These are phyloP conservation scores for Apiospora marii DNA, from an alignment of 2,329 filamentous ascomycete genomes.

Conservation along the genomic window DNA sequence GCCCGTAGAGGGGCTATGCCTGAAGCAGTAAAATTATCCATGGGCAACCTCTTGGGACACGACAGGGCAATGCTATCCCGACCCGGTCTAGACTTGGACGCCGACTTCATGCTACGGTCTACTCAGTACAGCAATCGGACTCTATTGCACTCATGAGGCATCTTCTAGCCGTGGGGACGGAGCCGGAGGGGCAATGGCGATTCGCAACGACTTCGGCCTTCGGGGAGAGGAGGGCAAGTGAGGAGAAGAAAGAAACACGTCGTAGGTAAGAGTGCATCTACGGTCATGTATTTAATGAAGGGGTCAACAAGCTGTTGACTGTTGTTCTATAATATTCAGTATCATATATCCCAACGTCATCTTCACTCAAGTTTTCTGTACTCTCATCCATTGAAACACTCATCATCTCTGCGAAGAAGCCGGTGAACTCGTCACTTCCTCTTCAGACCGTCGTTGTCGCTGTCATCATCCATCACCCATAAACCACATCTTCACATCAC, in stretches of 20 bases:
- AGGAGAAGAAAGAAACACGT: neutral
- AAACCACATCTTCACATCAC: neutral
- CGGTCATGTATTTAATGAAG: slow-evolving; percentile 1
- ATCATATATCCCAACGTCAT: neutral
- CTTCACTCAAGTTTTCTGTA: neutral
- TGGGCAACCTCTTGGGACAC: neutral
- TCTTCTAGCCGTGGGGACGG: neutral
- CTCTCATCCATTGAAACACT: neutral
- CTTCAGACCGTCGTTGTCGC: neutral
- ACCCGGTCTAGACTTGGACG: neutral
- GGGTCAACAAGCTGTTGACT: neutral
- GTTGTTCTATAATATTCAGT: neutral
- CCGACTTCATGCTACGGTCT: slow-evolving; percentile 1
- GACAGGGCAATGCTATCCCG: slow-evolving; percentile 7
- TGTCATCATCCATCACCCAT: neutral
- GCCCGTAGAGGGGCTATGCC: neutral
- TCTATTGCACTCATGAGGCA: slow-evolving; percentile 11
- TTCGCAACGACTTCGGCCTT: slow-evolving; percentile 8
- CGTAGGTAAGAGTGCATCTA: neutral
- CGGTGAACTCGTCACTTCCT: neutral
- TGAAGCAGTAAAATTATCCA: neutral
- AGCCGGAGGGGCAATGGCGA: neutral
- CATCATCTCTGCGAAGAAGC: neutral
- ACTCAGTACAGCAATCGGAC: slow-evolving; percentile 19
- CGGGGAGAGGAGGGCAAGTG: slow-evolving; percentile 9